phyloP scores from a whole-genome alignment of 2,329 filamentous ascomycete genomes.

The Neopestalotiopsis rosae region DNA sequence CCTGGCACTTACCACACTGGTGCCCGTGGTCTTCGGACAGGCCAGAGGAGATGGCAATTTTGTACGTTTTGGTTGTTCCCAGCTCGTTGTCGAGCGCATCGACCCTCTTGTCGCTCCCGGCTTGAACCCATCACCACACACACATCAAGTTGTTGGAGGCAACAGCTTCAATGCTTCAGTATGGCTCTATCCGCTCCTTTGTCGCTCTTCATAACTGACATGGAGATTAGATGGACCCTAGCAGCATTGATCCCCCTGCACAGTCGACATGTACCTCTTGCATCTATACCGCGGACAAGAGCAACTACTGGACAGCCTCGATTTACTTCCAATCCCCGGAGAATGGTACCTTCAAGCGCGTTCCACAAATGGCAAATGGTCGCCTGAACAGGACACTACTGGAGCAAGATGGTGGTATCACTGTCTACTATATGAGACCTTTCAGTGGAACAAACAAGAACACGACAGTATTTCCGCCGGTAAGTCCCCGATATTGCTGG shows the following conservation, averaged over 20 bases:
- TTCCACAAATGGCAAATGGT: constrained; percentile 37
- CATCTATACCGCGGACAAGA: constrained; percentile 39
- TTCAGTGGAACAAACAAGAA: constrained; percentile 32
- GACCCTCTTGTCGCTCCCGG: constrained; percentile 33
- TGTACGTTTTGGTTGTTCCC: constrained; percentile 14
- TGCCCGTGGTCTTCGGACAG: not conserved
- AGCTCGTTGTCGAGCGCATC: constrained; percentile 13
- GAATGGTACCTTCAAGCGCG: constrained; percentile 38
- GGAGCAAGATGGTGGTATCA: constrained; percentile 35
- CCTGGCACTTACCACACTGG: not conserved
- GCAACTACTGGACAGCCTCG: constrained; percentile 40
- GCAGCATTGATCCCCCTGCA: constrained; percentile 30
- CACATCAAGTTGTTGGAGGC: constrained; percentile 47
- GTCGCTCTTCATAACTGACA: too few species aligned
- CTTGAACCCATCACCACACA: constrained; percentile 49
- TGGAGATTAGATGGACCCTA: constrained; percentile 26
- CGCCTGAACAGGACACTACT: constrained; percentile 29
- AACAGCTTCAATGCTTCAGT: constrained; percentile 38
- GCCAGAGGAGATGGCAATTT: not conserved
- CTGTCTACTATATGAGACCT: constrained; percentile 35
- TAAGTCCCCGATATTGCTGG: constrained; percentile 21
- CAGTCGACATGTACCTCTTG: constrained; percentile 36
- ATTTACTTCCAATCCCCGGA: constrained; percentile 36
- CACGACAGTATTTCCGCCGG: constrained; percentile 33
- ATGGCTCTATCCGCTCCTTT: too few species aligned